Evolutionary conservation across 345 rosid genomes (phyloP).

Genomic region (Brassica nigra): DNA sequence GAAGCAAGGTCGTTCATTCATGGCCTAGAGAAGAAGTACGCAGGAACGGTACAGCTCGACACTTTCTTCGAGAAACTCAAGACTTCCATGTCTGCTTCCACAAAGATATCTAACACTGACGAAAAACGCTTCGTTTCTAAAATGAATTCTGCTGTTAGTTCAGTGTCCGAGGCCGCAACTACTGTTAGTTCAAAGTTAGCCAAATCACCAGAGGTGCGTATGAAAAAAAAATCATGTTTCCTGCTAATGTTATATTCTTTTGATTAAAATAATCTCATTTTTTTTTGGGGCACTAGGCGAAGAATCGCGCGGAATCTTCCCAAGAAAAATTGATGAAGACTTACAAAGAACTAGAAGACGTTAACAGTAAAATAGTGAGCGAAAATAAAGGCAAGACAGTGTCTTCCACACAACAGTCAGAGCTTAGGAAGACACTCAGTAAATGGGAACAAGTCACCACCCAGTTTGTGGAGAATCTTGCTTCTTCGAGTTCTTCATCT

Average conservation of each 20-base stretch:
- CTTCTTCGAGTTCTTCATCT: not conserved
- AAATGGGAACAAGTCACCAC: slow-evolving; percentile 37
- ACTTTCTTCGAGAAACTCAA: slow-evolving; percentile 34
- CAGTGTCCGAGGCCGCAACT: not conserved
- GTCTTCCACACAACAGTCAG: slow-evolving; percentile 27
- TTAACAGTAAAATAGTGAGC: slow-evolving; percentile 24
- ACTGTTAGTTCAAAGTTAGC: not conserved
- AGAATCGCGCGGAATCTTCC: not conserved
- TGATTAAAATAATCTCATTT: not conserved
- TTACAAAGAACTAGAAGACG: slow-evolving; percentile 21
- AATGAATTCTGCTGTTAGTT: slow-evolving; percentile 7
- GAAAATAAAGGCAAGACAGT: slow-evolving; percentile 5
- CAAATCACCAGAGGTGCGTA: slow-evolving; percentile 28
- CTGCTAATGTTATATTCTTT: not conserved
- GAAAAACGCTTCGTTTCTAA: not conserved
- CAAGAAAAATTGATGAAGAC: slow-evolving; percentile 9
- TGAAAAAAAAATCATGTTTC: not conserved
- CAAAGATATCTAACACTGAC: slow-evolving; percentile 1
- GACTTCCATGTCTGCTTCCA: slow-evolving; percentile 21
- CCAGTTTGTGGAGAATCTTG: slow-evolving; percentile 36
- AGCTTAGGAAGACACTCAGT: slow-evolving; percentile 32
- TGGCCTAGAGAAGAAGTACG: slow-evolving; percentile 31
- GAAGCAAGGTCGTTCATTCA: slow-evolving; percentile 32
- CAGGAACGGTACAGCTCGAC: slow-evolving; percentile 17
- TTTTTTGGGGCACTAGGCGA: not conserved